These are phyloP conservation scores for Colletotrichum tanaceti DNA, from an alignment of 2,329 filamentous ascomycete species.

Conservation along the genomic window DNA sequence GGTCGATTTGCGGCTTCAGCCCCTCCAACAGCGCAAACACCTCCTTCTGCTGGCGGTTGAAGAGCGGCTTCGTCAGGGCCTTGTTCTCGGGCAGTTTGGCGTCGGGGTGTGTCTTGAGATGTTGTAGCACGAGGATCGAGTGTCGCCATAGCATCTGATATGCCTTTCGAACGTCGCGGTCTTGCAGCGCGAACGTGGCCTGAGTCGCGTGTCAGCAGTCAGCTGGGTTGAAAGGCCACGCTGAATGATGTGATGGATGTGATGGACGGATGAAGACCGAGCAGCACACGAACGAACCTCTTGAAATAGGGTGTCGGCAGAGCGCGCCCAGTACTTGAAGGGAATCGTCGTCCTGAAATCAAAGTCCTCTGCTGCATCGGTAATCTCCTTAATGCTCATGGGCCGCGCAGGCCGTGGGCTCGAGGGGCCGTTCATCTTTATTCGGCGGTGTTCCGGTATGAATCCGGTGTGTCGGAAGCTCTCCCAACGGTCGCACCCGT, in stretches of 20 bases:
- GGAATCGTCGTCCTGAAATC: constrained; percentile 82
- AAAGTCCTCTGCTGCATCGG: constrained; percentile 80
- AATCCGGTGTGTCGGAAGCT: constrained; percentile 8
- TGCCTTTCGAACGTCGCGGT: constrained; percentile 87
- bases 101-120: constrained; percentile 81
- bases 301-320: constrained; percentile 81
- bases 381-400: constrained; percentile 81
- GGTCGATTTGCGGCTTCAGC: constrained; percentile 82
- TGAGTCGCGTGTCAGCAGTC: constrained; percentile 51
- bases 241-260: no score
- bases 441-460: constrained; percentile 16
- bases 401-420: constrained; percentile 62
- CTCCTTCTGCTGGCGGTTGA: constrained; percentile 59
- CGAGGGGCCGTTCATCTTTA: constrained; percentile 46
- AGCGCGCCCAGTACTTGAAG: constrained; percentile 83
- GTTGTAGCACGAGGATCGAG: constrained; percentile 82
- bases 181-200: constrained; percentile 86
- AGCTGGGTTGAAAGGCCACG: background rate
- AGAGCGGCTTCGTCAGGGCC: constrained; percentile 67
- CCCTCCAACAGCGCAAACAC: constrained; percentile 79
- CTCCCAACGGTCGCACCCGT: background rate
- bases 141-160: constrained; percentile 94
- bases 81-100: constrained; percentile 74
- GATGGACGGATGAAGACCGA: background rate
- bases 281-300: constrained; percentile 75